Conservation (phyloP, 331 rosid species). For the Cydonia oblonga region DNA sequence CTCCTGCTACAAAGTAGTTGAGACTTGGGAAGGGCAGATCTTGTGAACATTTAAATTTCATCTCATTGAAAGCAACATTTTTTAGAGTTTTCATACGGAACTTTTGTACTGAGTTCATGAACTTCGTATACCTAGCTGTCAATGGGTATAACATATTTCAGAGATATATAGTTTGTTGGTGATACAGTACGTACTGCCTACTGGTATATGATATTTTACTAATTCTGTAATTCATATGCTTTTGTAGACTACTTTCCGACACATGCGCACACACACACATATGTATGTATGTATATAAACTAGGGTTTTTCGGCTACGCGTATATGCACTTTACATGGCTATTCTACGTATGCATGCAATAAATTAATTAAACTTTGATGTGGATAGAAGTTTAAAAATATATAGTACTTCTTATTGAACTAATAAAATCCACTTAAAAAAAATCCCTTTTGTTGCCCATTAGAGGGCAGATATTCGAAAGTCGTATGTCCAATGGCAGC, state of each 20-base stretch:
- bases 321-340: conserved; percentile 1
- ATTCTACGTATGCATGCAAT: neutral
- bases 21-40: neutral
- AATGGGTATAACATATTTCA: neutral
- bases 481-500: neutral
- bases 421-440: neutral
- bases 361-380: neutral
- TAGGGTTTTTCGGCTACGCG: conserved; percentile 2
- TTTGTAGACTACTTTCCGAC: conserved; percentile 4
- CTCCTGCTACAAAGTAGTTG: neutral
- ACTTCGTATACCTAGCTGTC: neutral
- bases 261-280: neutral
- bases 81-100: neutral
- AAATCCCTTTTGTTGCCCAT: conserved; percentile 1
- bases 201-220: neutral
- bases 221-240: neutral
- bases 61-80: neutral
- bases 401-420: no score
- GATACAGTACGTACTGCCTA: neutral
- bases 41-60: neutral
- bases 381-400: neutral
- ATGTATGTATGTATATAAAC: neutral
- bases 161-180: neutral
- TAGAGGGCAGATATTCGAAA: neutral
- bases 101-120: neutral